These are phyloP conservation scores for Saccharomyces hybrid DNA, from an alignment of 1,139 yeast genomes.

Conservation along the genomic window DNA sequence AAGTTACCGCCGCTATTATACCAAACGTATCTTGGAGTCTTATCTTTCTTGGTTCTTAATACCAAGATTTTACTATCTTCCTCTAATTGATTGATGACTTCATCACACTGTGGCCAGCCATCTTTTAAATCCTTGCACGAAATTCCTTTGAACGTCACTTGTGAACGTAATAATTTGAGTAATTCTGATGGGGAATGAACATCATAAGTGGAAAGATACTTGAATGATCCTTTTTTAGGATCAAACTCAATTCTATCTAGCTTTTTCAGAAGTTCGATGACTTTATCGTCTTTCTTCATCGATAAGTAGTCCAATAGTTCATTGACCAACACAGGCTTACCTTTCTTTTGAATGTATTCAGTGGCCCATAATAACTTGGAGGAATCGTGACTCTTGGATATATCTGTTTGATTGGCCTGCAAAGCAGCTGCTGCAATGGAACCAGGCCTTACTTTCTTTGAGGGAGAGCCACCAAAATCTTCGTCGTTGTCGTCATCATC, in stretches of 20 bases:
- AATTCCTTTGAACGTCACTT: constrained; percentile 81
- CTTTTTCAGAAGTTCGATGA: constrained; percentile 64
- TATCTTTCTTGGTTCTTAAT: constrained; percentile 83
- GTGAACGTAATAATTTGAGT: constrained; percentile 63
- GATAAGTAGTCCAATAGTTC: constrained; percentile 29
- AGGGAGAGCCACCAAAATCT: constrained; percentile 21
- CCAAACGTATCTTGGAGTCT: constrained; percentile 87
- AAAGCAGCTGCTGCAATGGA: constrained; percentile 30
- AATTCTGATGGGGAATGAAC: constrained; percentile 76
- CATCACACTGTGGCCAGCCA: constrained; percentile 93
- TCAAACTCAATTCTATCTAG: constrained; percentile 68
- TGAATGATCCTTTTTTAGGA: constrained; percentile 54
- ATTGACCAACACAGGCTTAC: constrained; percentile 56
- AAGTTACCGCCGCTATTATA: constrained; percentile 71
- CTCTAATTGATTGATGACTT: constrained; percentile 71
- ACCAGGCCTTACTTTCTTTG: constrained; percentile 32
- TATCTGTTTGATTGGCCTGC: constrained; percentile 36
- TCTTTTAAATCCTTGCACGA: constrained; percentile 85
- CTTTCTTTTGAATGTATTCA: constrained; percentile 67
- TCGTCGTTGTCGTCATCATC: constrained; percentile 25
- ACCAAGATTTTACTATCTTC: constrained; percentile 70
- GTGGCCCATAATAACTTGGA: constrained; percentile 83
- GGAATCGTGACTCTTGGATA: constrained; percentile 50
- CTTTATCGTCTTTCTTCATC: constrained; percentile 38
- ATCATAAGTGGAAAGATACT: constrained; percentile 82